Conservation (phyloP, 208 protist species). For the Crithidia thermophila region DNA sequence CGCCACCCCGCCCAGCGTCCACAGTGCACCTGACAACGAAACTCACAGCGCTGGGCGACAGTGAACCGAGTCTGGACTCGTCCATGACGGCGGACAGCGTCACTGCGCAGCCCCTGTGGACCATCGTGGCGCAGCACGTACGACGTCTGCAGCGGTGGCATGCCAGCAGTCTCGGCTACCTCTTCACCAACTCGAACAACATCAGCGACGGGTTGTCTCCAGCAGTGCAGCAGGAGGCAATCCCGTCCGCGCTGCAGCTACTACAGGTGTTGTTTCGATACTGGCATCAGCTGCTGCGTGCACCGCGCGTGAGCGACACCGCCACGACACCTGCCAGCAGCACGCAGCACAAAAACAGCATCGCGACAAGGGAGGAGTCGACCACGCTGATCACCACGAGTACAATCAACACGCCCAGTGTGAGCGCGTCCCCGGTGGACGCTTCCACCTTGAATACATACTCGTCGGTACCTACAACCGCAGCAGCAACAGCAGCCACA, state of each 20-base stretch:
- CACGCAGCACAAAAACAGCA: neutral
- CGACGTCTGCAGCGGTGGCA: neutral
- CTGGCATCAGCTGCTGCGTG: constrained; percentile 15
- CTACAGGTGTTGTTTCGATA: constrained; percentile 19
- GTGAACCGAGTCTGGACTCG: too few species aligned
- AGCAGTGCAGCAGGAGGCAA: neutral
- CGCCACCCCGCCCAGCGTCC: too few species aligned
- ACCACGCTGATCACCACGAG: too few species aligned
- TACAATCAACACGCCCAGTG: too few species aligned
- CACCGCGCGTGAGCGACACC: neutral
- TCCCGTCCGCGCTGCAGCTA: constrained; percentile 4
- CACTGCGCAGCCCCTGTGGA: neutral
- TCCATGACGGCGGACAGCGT: too few species aligned
- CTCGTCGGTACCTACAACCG: too few species aligned
- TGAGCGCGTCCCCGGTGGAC: too few species aligned
- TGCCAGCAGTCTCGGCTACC: neutral
- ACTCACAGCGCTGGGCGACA: too few species aligned
- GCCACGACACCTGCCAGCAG: neutral
- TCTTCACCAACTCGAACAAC: neutral
- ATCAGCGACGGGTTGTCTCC: neutral
- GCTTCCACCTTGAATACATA: too few species aligned
- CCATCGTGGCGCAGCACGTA: neutral
- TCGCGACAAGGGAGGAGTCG: too few species aligned
- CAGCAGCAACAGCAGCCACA: neutral
- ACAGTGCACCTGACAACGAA: too few species aligned